Base-by-base conservation (phyloP, 306 rosid genomes). In the Astragalus glycyphyllos region DNA sequence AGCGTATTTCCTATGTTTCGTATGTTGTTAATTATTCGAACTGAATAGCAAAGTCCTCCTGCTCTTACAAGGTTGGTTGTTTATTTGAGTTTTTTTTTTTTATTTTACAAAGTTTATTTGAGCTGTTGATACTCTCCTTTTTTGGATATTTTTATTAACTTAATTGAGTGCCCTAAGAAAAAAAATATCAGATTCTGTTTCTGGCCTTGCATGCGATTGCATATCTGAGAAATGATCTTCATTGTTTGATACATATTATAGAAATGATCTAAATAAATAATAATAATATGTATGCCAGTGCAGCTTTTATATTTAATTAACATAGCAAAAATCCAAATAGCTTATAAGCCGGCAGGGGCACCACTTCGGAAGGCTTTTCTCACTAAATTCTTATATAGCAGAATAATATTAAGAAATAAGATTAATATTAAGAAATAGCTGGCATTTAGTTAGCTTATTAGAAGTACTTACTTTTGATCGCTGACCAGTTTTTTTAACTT, bases 351-450 rank as follows among this genome's bases (percentile, higher is more conserved):
- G 38, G 82, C 78, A 40, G 26, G 70, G 35, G 74, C 58, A 72
- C 58, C 69, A 78, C 61, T 50, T 78, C 13, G n/a, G 45, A 66
- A 65, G 15, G 17, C 6, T 2, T 5, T 45, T 13, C 37, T 8
- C 20, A 8, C 7, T 37, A 5, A 4, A 17, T 16, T 42, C 14
- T 50, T 68, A 29, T 41, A 59, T 41, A 23, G 51, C 29, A 31
- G 11, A 72, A 31, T 58, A 17, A 68, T 68, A 49, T 41, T 62
- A 66, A 29, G 38, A 67, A 66, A 79, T 13, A 66, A n/a, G n/a
- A 72, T 42, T 58, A 17, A 68, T 68, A 49, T 41, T 62, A 66
- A 29, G 38, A 67, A 66, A 79, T 13, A 66, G 71, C 75, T 73
- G 79, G 79, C 67, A 44, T 12, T 56, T 64, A 6, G 4, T 72